Evolutionary conservation across 2,329 filamentous ascomycete genomes (phyloP), one percentile per base, ranked within the genome.

Genomic region (Scedosporium boydii): DNA sequence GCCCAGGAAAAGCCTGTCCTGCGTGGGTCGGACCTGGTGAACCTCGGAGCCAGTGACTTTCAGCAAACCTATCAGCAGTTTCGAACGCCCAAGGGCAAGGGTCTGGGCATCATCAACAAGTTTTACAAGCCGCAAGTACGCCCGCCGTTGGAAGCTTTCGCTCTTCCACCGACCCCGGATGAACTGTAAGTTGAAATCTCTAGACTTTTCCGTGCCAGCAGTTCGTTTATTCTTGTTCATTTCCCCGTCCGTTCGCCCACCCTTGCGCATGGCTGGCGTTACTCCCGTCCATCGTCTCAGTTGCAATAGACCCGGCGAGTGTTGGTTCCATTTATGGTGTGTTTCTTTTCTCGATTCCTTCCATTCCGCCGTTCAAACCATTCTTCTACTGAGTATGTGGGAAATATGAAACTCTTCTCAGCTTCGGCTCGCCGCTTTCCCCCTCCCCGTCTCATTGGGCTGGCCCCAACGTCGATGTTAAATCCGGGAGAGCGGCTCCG

Each of bases 281-380:
- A 34, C 29, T 18, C 2, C 48, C 48, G 21, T 21, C n/a, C 48
- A 23, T 26, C 18, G 48, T 53, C n/a, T 53, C 21, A 53, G 48
- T 12, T 53, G 48, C 6, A n/a, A 12, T 21, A 21, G 48, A 21
- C 3, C 16, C 48, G 42, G 9, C 42, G 18, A 46, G 42, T 51
- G 61, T 27, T 64, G 44, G 27, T 56, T 56, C 53, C 48, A 44
- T 63, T 62, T 60, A 57, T 57, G 14, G 27, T 61, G 58, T 64
- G 34, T 62, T 38, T 21, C 41, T 60, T 12, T 53, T 56, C 18
- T 51, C 26, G 58, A 48, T 27, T 42, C 58, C 27, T 56, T 56
- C 10, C 41, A 23, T 60, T 53, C n/a, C 44, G n/a, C 21, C 48
- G 10, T 21, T 6, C 21, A 21, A 53, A 18, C 48, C n/a, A 26